Percentiles rank a stretch among this genome's conserved stretches.
Evolutionary conservation across 225 moss, liverwort and hornwort genomes (phyloP).

Genomic region (Marchantia paleacea): DNA sequence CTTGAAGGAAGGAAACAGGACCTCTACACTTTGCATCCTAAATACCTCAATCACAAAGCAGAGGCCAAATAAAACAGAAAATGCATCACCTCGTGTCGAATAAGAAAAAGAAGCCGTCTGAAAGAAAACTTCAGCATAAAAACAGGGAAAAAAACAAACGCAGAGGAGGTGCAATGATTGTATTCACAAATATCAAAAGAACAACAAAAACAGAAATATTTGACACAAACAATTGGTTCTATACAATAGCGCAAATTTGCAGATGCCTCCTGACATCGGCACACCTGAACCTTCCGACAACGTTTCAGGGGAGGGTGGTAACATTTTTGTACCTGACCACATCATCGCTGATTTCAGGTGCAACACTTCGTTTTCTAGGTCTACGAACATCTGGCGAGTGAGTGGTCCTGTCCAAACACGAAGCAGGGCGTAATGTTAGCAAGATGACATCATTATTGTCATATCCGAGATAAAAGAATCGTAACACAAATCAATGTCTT

Average conservation of each 20-base stretch:
- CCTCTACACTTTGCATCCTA: background rate
- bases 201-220: too few relatives aligned
- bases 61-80: background rate
- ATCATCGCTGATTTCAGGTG: constrained; percentile 91
- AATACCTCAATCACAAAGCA: background rate
- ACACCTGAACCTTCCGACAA: background rate
- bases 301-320: background rate
- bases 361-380: constrained; percentile 57
- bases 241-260: background rate
- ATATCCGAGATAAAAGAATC: background rate
- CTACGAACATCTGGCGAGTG: constrained; percentile 72
- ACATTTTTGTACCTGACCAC: constrained; percentile 72
- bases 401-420: constrained; percentile 46
- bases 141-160: too few relatives aligned
- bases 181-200: too few relatives aligned
- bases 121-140: background rate
- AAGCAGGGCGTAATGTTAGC: background rate
- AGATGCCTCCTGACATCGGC: background rate
- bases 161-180: too few relatives aligned
- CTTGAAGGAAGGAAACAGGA: background rate
- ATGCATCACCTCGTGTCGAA: background rate
- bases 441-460: background rate
- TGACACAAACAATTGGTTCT: background rate
- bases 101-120: background rate
- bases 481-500: background rate